Base-by-base conservation (phyloP, 306 rosid species). In the Pyrus betulifolia region DNA sequence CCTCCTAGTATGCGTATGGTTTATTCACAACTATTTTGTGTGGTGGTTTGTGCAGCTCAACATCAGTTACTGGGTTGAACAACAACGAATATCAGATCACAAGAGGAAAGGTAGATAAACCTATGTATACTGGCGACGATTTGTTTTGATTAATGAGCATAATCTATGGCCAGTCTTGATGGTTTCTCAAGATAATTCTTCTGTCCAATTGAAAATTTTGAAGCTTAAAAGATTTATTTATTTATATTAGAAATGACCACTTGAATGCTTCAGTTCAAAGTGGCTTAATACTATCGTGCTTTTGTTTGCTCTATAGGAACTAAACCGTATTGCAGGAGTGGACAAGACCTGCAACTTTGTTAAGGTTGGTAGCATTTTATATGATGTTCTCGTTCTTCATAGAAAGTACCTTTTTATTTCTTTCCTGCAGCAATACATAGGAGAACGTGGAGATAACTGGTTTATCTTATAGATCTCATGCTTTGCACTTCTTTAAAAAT, bases 1-100 rank as follows among this genome's bases (percentile, higher is more conserved):
- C 19, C 17, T 31, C 27, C 17, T 67, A 31, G 18, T 74, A 19
- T 5, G 70, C 28, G 7, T 28, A n/a, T 74, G 11, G 33, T 46
- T 45, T 10, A 63, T 74, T 9, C 0, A 45, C 22, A 22, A 31
- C 0, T 18, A 27, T 12, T 75, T 40, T 61, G 1, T 51, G 40
- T 35, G 66, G 66, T 25, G 54, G 45, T 49, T 69, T 76, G 52
- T 61, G 83, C 85, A 94, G 98, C 85, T 86, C 74, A 52, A 63
- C 97, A n/a, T 85, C 93, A 63, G 63, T 91, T 77, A 91, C 89
- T 0, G 97, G 98, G 80, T 85, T 94, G 90, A 94, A 94, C 89
- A 94, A 90, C 88, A 94, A 91, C n/a, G 98, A 91, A 78, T 94
- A 91, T 85, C 98, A 94, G 81, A 90, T 91, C 80, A 28, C 91